Base-by-base conservation (phyloP, 768 basidiomycete genomes). In the Boletus patriciae region DNA sequence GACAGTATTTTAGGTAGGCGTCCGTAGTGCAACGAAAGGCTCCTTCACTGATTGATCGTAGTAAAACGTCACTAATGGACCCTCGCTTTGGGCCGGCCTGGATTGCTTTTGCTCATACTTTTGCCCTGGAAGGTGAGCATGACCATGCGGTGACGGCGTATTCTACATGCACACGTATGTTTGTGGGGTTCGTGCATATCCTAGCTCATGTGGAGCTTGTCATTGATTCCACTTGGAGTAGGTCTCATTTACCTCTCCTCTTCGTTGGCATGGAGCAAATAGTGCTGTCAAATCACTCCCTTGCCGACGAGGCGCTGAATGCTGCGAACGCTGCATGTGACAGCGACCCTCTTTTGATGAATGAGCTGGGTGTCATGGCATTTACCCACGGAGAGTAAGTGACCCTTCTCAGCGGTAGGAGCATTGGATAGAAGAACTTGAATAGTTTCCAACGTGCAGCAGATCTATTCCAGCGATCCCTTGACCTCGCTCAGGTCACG, bases 231-330 rank as follows among this genome's bases (percentile, higher is more conserved):
- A 6, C n/a, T n/a, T n/a, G n/a, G n/a, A 46, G 21, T 65, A 96
- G 95, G n/a, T 94, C 94, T 4, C 96, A 99, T 74, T 75, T 99
- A 5, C 95, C 97, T 1, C 77, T 97, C 43, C 84, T 95, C 74
- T 98, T 94, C 68, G 92, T 98, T 45, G 97, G 96, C 7, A 98
- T 98, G 95, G 96, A 99, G 72, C 92, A 98, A 62, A 91, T 99
- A 37, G 87, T 88, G 67, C 78, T 99, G 8, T 90, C 88, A 29
- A 93, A 98, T 60, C 80, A 84, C 60, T 68, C 73, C 23, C 78
- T 93, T 44, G 97, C 97, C 5, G 87, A 91, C 47, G 96, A 98
- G 66, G 90, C 96, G 18, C 79, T 99, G 41, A 80, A 83, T 58
- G 92, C 94, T 1, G 88, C 95, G 5, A 76, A 86, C 62, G 73